Evolutionary conservation across 1,284 basidiomycete genomes (phyloP), one percentile per base, ranked within the genome.

Genomic region (Ceratobasidium sp.): DNA sequence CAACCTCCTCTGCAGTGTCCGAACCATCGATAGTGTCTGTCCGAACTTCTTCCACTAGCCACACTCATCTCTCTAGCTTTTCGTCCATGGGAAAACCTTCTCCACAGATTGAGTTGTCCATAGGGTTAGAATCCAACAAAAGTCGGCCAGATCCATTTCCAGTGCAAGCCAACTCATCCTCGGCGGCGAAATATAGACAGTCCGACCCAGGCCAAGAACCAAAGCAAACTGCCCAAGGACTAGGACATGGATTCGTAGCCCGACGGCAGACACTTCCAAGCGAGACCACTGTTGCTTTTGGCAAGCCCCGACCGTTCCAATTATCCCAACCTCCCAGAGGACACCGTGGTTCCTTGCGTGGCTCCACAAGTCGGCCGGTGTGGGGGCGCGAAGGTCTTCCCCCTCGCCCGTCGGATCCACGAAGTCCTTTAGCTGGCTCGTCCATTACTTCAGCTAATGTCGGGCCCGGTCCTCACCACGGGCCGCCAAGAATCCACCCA

Each of bases 351-450:
- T 44, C 76, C 39, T 42, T 39, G 10, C 64, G 76, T 4, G 55
- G 76, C 39, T 58, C 66, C 20, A 26, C 64, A 26, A 58, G 76
- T 26, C 64, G 76, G 28, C 23, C 56, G 33, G 53, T 77, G 28
- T 77, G 76, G 76, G 76, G 76, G 20, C 76, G 76, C 53, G 76
- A 77, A 49, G 76, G 76, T n/a, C 76, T 77, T 40, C 76, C 76
- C 3, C 28, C 66, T 58, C 76, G 76, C 20, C 51, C 40, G n/a
- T 60, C 46, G 13, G 76, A 77, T 26, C 12, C 26, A 10, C 64
- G 55, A 20, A 28, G 63, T 20, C 20, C n/a, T 5, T 26, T 49
- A 33, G 12, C 51, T 10, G 40, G 66, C 33, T 44, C 42, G 23
- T 53, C 66, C 18, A 40, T 56, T 9, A 13, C 28, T 18, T 15